These are phyloP conservation scores for Pyrus bretschneideri DNA, from an alignment of 306 rosid genomes.

Conservation along the genomic window DNA sequence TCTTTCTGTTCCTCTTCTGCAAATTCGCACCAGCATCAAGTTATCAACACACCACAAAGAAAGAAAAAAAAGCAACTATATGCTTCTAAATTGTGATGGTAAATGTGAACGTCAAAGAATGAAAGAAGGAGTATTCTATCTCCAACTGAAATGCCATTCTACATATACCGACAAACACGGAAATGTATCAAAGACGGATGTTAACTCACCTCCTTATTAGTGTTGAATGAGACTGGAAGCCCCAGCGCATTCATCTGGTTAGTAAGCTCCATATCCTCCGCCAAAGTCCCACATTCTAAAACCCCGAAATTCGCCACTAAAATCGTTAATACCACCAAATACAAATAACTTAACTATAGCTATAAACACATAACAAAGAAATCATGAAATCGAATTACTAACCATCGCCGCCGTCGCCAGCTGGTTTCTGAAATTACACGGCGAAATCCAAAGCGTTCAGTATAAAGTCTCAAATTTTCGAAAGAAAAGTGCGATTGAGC, in stretches of 20 bases:
- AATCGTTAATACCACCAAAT: neutral
- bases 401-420: slow-evolving; percentile 30
- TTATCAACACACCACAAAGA: neutral
- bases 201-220: slow-evolving; percentile 25
- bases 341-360: neutral
- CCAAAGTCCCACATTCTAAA: slow-evolving; percentile 30
- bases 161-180: neutral
- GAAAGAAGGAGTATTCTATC: neutral
- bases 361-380: neutral
- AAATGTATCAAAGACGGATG: too few species aligned
- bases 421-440: slow-evolving; percentile 29
- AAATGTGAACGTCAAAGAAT: neutral
- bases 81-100: neutral
- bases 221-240: slow-evolving; percentile 66
- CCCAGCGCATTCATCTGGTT: slow-evolving; percentile 66
- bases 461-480: neutral
- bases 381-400: slow-evolving; percentile 20
- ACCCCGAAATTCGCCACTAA: neutral
- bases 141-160: neutral
- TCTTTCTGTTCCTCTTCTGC: slow-evolving; percentile 37
- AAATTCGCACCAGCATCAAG: slow-evolving; percentile 14
- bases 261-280: slow-evolving; percentile 54
- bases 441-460: neutral
- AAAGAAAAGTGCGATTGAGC: neutral
- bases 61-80: neutral